phyloP scores from a whole-genome alignment of 106 monocot species.

The Gastrodia elata region DNA sequence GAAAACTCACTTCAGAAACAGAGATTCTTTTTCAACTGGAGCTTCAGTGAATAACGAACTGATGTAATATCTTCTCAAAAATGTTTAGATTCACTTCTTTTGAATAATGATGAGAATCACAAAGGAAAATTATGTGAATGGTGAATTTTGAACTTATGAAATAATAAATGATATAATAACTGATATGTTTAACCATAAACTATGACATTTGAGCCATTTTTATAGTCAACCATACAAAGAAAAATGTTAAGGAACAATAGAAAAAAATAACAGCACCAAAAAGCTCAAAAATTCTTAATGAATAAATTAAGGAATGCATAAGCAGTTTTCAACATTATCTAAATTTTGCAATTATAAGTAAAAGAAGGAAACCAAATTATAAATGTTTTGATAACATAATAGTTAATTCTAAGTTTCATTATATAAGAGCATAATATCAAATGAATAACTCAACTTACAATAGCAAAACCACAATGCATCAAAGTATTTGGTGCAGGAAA shows the following conservation, averaged over 20 bases:
- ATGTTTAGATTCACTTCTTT: not conserved
- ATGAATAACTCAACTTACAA: slow-evolving; percentile 9
- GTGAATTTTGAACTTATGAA: no score
- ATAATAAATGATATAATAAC: no score
- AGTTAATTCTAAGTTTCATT: not conserved
- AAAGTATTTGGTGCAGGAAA: slow-evolving; percentile 25
- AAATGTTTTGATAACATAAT: not conserved
- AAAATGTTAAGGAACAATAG: no score
- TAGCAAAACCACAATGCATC: slow-evolving; percentile 29
- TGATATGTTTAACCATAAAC: no score
- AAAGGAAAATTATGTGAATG: no score
- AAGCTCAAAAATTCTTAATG: not conserved
- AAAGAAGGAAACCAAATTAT: not conserved
- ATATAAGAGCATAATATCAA: not conserved
- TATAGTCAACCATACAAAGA: no score
- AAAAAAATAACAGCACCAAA: not conserved
- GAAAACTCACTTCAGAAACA: not conserved
- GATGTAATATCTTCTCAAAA: not conserved
- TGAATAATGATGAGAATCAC: not conserved
- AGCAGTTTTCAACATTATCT: not conserved
- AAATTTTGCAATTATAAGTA: not conserved
- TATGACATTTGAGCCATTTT: not conserved
- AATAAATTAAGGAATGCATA: not conserved
- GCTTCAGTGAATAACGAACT: not conserved
- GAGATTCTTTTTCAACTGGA: not conserved